Conservation (phyloP, 129 eudicot species). For the Solidago caesia region DNA sequence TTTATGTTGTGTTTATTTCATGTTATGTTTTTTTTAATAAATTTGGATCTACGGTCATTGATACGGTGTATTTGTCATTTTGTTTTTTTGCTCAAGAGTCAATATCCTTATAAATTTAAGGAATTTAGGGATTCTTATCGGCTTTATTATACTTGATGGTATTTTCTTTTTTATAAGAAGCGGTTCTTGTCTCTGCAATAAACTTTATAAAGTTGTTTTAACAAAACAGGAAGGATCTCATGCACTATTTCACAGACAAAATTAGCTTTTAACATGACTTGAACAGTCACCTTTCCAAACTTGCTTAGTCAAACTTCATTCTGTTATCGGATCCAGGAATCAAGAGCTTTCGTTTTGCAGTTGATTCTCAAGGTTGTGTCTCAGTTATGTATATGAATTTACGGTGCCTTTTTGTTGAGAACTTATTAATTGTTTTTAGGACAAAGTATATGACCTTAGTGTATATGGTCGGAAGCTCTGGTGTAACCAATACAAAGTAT, state of each 20-base stretch:
- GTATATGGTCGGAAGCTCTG: background rate
- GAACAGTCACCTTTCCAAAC: constrained; percentile 8
- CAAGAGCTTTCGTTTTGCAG: constrained; percentile 2
- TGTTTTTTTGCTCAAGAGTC: background rate
- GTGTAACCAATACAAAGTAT: background rate
- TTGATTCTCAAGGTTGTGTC: constrained; percentile 2
- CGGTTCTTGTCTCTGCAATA: constrained; percentile 3
- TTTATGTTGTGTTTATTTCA: background rate
- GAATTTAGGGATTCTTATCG: background rate
- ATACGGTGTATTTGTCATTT: background rate
- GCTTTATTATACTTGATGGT: background rate
- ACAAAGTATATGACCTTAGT: background rate
- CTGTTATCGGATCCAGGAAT: background rate
- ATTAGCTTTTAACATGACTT: constrained; percentile 8
- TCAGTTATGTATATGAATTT: background rate
- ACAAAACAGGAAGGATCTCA: background rate
- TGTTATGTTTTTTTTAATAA: background rate
- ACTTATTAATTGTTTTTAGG: background rate
- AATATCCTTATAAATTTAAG: background rate
- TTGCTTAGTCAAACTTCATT: constrained; percentile 2
- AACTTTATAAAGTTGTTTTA: background rate
- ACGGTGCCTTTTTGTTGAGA: background rate
- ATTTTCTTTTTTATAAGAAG: background rate
- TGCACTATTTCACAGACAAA: background rate
- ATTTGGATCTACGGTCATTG: background rate